Evolutionary conservation across 805 yeast genomes (phyloP), one percentile per base, ranked within the genome.

Genomic region (Ogataea chonburiensis): DNA sequence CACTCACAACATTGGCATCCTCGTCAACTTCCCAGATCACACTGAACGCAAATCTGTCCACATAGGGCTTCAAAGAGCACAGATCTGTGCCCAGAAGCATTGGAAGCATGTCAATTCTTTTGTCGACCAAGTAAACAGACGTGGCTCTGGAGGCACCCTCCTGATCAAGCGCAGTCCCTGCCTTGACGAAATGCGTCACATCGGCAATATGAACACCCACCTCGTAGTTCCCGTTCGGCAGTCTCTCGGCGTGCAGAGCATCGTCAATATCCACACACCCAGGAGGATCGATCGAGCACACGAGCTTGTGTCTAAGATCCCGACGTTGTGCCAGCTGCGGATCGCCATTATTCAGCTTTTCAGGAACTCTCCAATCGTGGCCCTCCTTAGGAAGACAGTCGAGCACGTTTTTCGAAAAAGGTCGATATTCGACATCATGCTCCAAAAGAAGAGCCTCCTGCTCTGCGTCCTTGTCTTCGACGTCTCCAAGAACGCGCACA

Each of bases 191-290:
- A 64, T 93, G 95, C 1, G 98, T 86, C 19, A 93, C 99, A 64
- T 93, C 99, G 7, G 99, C 99, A 67, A 93, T 93, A 57, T 93
- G 99, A 19, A 93, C 99, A 55, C 99, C 99, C 38, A 93, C 95
- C 60, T 93, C 96, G 68, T 76, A 88, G 58, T 91, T 86, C 0
- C 98, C 98, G 59, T 93, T 93, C 2, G 95, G 88, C 32, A 93
- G 70, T 36, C 59, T 58, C 45, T 73, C 67, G 0, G 98, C 98
- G 57, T 93, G 99, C 31, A 93, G 68, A 1, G 99, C 98, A 67
- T 93, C 96, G 67, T 93, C 99, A 53, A 93, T 93, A 76, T 93
- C 99, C 47, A 89, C 97, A 78, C 98, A 91, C 19, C 84, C 82
- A 2, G 97, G 97, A 7, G 99, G 99, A 70, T 93, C 99, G 50